phyloP scores from a whole-genome alignment of 495 filamentous ascomycete species.

The Xylaria scruposa region DNA sequence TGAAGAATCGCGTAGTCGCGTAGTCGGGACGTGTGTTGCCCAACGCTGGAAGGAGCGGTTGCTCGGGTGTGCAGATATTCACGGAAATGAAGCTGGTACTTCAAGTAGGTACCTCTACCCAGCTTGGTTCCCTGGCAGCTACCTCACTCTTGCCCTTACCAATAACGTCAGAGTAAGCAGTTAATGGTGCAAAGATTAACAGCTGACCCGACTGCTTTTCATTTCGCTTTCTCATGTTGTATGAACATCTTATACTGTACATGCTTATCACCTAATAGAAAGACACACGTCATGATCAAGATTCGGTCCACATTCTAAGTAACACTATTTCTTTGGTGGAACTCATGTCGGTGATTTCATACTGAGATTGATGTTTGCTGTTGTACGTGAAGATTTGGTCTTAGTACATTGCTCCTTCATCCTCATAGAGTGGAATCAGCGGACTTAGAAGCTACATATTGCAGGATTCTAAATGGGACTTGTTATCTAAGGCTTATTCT shows the following conservation, averaged over 20 bases:
- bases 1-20: not conserved
- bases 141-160: not conserved
- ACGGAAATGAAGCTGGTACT: not conserved
- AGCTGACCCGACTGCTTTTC: not conserved
- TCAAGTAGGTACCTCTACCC: no score
- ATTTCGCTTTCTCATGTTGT: not conserved
- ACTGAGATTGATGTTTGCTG: not conserved
- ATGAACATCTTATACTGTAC: not conserved
- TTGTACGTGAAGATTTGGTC: not conserved
- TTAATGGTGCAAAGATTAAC: not conserved
- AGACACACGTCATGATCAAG: not conserved
- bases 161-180: not conserved
- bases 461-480: not conserved
- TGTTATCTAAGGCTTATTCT: not conserved
- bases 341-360: not conserved
- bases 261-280: not conserved
- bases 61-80: not conserved
- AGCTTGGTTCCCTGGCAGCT: not conserved
- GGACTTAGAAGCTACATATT: not conserved
- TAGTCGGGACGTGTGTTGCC: not conserved
- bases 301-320: not conserved
- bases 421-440: not conserved
- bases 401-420: not conserved
- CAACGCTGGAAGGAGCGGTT: not conserved
- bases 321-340: not conserved